Evolutionary conservation across 306 rosid genomes (phyloP), one percentile per base, ranked within the genome.

Genomic region (Malus sylvestris): DNA sequence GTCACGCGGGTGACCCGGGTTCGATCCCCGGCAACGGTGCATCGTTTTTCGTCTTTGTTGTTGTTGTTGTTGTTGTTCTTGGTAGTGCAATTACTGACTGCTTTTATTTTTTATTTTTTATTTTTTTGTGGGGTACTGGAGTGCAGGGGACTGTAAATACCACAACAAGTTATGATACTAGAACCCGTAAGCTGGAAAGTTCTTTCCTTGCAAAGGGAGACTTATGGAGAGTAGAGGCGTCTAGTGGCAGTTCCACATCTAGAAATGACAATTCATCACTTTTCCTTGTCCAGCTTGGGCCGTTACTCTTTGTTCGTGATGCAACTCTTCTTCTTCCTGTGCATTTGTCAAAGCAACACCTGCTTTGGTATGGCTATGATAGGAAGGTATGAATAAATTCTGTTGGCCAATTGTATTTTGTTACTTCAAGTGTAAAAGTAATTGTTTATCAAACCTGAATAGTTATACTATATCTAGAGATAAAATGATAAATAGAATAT

Each of bases 331-430:
- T 96, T 83, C 82, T 96, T 74, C 99, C 99, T 1, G 90, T 96
- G 70, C 98, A 96, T 85, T 79, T 92, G 83, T 96, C 99, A 77
- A 92, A 96, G 87, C 96, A 96, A 77, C 96, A 91, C 86, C 85
- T 96, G 85, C 90, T 96, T 80, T 96, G 97, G 99, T 96, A 96
- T 80, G 99, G 99, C 69, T 96, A 96, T 76, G 99, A 96, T 78
- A 88, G 91, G 79, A 95, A 95, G 99, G 99, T 96, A 84, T 33
- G 70, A 77, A 55, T 61, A 74, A 33, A 73, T 80, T 78, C 80
- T 6, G 58, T 44, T 74, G 46, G 44, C 32, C 64, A 15, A 67
- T 61, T 46, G 74, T 62, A 49, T 58, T 72, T 73, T 42, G 52
- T 78, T 52, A 11, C 38, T 35, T 19, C 51, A 71, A 1, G 30